Evolutionary conservation across 2,329 filamentous ascomycete genomes (phyloP).

Genomic region (Westerdykella sp.): DNA sequence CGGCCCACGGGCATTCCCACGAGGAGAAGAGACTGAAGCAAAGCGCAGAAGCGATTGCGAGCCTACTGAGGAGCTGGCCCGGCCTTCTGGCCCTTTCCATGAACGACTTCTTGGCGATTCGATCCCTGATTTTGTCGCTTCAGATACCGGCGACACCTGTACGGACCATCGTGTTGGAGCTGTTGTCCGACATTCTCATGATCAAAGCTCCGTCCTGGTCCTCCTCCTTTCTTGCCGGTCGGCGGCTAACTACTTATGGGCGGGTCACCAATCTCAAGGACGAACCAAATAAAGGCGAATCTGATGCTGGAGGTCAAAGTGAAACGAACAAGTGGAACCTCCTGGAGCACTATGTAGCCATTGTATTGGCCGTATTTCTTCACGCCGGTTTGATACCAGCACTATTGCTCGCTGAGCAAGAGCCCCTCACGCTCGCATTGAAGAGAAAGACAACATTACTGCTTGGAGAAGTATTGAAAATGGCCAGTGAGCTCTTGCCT

Average conservation of each 20-base stretch:
- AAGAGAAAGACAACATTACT: conserved; percentile 86
- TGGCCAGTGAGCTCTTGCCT: conserved; percentile 80
- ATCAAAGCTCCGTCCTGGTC: conserved; percentile 96
- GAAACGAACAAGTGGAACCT: conserved; percentile 65
- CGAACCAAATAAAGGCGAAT: conserved; percentile 42
- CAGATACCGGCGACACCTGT: conserved; percentile 53
- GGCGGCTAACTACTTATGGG: conserved; percentile 92
- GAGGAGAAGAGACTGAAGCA: conserved; percentile 64
- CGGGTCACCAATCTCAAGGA: conserved; percentile 78
- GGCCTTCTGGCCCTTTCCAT: conserved; percentile 83
- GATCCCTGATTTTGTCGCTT: conserved; percentile 66
- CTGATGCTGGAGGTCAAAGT: conserved; percentile 58
- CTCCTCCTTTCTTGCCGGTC: conserved; percentile 86
- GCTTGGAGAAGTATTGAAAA: conserved; percentile 83
- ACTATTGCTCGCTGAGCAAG: conserved; percentile 57
- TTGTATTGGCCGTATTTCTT: conserved; percentile 79
- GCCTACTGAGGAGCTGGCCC: conserved; percentile 87
- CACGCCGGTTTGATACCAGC: conserved; percentile 62
- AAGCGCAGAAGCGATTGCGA: conserved; percentile 87
- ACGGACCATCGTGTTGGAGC: conserved; percentile 75
- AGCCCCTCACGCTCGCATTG: conserved; percentile 61
- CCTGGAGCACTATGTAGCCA: conserved; percentile 87
- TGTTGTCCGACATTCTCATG: conserved; percentile 75
- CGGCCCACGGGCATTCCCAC: conserved; percentile 45
- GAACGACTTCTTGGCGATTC: conserved; percentile 78